A percentile compares a stretch with the other conserved stretches of the same genome.
phyloP scores from a whole-genome alignment of 2,329 filamentous ascomycete species.

The Stachybotrys elegans region DNA sequence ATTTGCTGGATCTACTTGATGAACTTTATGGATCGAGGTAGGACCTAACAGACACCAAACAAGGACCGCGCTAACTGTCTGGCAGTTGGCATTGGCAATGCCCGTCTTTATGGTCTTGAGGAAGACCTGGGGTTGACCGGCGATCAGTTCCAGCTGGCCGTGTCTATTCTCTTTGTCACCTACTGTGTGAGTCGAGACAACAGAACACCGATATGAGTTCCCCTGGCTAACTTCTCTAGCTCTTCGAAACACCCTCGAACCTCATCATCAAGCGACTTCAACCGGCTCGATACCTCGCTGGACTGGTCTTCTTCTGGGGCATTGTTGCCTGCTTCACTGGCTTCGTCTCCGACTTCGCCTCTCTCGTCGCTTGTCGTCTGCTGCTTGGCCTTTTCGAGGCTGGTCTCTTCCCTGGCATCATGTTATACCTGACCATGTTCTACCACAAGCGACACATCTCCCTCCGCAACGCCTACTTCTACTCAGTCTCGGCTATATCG shows the following conservation, averaged over 20 bases:
- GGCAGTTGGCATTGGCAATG: slow-evolving; percentile 2
- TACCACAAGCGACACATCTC: slow-evolving; percentile 10
- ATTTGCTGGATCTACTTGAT: slow-evolving; percentile 28
- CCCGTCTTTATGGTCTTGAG: slow-evolving; percentile 2
- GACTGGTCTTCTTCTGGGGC: slow-evolving; percentile 36
- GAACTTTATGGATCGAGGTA: slow-evolving; percentile 31
- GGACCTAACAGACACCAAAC: neutral
- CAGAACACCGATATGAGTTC: neutral
- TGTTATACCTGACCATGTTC: slow-evolving; percentile 35
- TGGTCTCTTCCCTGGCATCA: slow-evolving; percentile 55
- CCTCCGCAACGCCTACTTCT: slow-evolving; percentile 10
- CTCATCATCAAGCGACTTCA: slow-evolving; percentile 9
- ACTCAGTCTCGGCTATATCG: slow-evolving; percentile 4
- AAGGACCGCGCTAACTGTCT: neutral
- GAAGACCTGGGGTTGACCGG: slow-evolving; percentile 3
- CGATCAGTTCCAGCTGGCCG: slow-evolving; percentile 1
- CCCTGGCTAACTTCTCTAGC: neutral
- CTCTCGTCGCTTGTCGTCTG: slow-evolving; percentile 51
- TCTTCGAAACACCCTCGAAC: slow-evolving; percentile 10
- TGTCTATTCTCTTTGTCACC: slow-evolving; percentile 3
- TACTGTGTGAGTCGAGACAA: neutral
- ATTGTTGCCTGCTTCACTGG: slow-evolving; percentile 53
- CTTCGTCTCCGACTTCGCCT: slow-evolving; percentile 48
- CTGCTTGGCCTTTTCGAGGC: slow-evolving; percentile 55
- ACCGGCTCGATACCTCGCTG: slow-evolving; percentile 7